Evolutionary conservation across 1,139 yeast genomes (phyloP).

Genomic region (Suhomyces anneliseae): DNA sequence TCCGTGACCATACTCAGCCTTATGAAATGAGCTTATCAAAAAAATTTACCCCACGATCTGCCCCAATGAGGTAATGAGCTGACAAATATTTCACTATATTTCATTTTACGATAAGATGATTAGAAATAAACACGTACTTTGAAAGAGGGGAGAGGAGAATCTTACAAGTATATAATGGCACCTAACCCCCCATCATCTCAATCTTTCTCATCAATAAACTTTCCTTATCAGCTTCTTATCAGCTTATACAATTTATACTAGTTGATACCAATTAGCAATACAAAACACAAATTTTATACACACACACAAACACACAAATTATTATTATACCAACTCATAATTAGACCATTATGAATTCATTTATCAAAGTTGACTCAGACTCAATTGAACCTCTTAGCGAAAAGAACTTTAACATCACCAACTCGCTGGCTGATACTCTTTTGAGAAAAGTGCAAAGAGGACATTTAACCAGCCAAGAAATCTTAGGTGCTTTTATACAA

Average conservation of each 20-base stretch:
- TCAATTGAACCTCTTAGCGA: slow-evolving; percentile 11
- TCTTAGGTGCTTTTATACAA: slow-evolving; percentile 51
- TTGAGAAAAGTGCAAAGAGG: slow-evolving; percentile 20
- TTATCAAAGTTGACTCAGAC: not conserved
- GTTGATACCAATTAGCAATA: too few species aligned
- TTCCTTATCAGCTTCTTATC: too few species aligned
- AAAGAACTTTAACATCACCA: slow-evolving; percentile 20
- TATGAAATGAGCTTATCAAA: too few species aligned
- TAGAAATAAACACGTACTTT: slow-evolving; percentile 1
- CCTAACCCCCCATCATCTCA: too few species aligned
- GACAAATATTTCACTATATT: not conserved
- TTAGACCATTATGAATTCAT: not conserved
- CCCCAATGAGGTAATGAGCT: not conserved
- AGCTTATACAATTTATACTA: too few species aligned
- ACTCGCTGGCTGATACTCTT: slow-evolving; percentile 14
- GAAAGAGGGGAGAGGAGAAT: too few species aligned
- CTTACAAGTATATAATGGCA: too few species aligned
- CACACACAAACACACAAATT: too few species aligned
- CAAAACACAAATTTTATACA: too few species aligned
- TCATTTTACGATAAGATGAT: not conserved
- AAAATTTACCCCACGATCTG: not conserved
- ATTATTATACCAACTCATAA: too few species aligned
- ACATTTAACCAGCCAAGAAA: slow-evolving; percentile 43
- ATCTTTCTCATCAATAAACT: too few species aligned
- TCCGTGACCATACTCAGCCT: too few species aligned